phyloP scores from a whole-genome alignment of 2,329 filamentous ascomycete genomes.

The Ceratocystiopsis sp. region DNA sequence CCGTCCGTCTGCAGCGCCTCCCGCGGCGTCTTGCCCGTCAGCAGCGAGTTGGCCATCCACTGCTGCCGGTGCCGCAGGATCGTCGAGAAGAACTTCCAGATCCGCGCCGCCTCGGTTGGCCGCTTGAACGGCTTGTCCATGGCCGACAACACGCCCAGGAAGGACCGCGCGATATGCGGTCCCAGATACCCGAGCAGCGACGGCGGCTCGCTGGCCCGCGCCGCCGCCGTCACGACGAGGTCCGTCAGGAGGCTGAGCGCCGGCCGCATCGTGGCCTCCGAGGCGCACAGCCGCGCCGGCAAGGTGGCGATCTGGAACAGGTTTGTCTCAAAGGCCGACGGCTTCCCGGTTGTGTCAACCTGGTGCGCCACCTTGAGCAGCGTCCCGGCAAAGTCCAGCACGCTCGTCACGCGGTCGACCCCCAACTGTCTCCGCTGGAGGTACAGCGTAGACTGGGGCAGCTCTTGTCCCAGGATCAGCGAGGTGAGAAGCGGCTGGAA shows the following conservation, averaged over 20 bases:
- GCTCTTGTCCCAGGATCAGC: slow-evolving; percentile 43
- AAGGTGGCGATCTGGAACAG: slow-evolving; percentile 68
- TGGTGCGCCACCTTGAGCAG: slow-evolving; percentile 55
- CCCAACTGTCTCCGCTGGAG: slow-evolving; percentile 35
- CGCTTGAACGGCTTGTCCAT: slow-evolving; percentile 62
- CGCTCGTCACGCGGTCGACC: slow-evolving; percentile 43
- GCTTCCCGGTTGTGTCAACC: slow-evolving; percentile 44
- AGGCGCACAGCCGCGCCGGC: slow-evolving; percentile 59
- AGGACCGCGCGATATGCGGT: slow-evolving; percentile 64
- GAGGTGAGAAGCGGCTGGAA: slow-evolving; percentile 63
- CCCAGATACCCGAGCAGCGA: slow-evolving; percentile 86
- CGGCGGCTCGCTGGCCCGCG: slow-evolving; percentile 54
- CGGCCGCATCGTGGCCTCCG: slow-evolving; percentile 46
- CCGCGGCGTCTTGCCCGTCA: slow-evolving; percentile 74
- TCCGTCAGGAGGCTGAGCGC: slow-evolving; percentile 55
- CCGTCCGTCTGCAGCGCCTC: slow-evolving; percentile 45
- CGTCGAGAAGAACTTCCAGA: slow-evolving; percentile 75
- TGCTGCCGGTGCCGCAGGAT: slow-evolving; percentile 83
- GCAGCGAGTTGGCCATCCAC: slow-evolving; percentile 85
- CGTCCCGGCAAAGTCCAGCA: slow-evolving; percentile 48
- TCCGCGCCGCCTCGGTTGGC: slow-evolving; percentile 43
- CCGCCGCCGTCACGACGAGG: slow-evolving; percentile 51
- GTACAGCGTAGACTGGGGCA: slow-evolving; percentile 45
- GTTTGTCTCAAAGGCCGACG: slow-evolving; percentile 54
- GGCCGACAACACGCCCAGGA: slow-evolving; percentile 60